A percentile compares a stretch with the other conserved stretches of the same genome.
These are phyloP conservation scores for Starmera caribaea DNA, from an alignment of 805 yeast species.

Conservation along the genomic window DNA sequence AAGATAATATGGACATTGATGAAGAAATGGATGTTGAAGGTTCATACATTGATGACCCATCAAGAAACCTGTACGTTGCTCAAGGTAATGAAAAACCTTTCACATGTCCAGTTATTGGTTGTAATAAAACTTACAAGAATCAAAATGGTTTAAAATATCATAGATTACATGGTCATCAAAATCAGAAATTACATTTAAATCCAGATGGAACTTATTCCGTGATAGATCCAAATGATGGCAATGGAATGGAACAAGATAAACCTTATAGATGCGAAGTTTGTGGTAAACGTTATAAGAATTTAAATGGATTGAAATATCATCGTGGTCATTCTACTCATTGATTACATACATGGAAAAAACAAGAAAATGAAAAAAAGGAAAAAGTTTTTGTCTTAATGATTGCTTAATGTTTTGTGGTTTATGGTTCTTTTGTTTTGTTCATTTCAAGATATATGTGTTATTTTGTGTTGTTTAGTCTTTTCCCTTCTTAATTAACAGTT, in stretches of 20 bases:
- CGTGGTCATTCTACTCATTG: slow-evolving; percentile 96
- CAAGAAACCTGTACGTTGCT: slow-evolving; percentile 85
- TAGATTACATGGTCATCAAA: slow-evolving; percentile 92
- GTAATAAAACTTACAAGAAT: slow-evolving; percentile 94
- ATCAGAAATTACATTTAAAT: slow-evolving; percentile 82
- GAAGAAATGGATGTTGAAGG: slow-evolving; percentile 54
- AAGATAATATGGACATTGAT: slow-evolving; percentile 22
- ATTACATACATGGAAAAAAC: not conserved
- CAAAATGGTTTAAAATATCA: slow-evolving; percentile 97
- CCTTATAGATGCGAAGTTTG: slow-evolving; percentile 98
- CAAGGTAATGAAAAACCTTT: slow-evolving; percentile 93
- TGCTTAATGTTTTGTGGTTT: too few relatives aligned
- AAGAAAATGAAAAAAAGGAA: not conserved
- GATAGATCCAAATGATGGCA: slow-evolving; percentile 91
- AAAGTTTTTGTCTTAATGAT: not conserved
- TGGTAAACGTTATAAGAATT: slow-evolving; percentile 92
- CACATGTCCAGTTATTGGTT: slow-evolving; percentile 96
- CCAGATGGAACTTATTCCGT: slow-evolving; percentile 90
- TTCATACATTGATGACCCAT: slow-evolving; percentile 88
- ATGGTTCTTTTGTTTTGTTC: too few relatives aligned
- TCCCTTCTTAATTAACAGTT: too few relatives aligned
- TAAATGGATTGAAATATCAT: slow-evolving; percentile 94
- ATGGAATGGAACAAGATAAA: slow-evolving; percentile 93
- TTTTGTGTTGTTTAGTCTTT: too few relatives aligned
- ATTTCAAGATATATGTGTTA: too few relatives aligned